Evolutionary conservation across 2,329 filamentous ascomycete species (phyloP).

Genomic region (Tolypocladium amazonense): DNA sequence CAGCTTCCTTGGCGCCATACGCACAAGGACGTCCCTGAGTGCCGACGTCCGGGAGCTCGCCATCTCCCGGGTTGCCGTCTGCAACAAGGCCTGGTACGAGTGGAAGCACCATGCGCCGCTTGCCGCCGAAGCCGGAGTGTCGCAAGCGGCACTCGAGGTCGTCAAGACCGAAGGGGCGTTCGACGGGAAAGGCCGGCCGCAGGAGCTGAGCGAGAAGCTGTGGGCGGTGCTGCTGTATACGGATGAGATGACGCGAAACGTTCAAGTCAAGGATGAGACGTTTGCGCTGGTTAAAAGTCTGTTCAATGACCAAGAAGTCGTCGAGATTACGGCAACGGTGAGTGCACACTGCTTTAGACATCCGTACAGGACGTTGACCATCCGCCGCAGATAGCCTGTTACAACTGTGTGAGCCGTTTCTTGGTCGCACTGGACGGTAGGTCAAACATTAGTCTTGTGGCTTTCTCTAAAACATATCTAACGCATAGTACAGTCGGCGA

Average conservation of each 20-base stretch:
- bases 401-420: constrained; percentile 80
- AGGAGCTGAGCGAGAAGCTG: constrained; percentile 45
- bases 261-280: constrained; percentile 57
- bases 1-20: constrained; percentile 53
- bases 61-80: constrained; percentile 69
- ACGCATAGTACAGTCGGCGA: constrained; percentile 37
- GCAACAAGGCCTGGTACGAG: constrained; percentile 78
- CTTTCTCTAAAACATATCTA: constrained; percentile 3
- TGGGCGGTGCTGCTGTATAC: constrained; percentile 62
- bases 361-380: neutral
- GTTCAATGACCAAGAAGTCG: constrained; percentile 62
- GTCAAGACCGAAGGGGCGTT: constrained; percentile 23
- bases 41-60: constrained; percentile 62
- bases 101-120: constrained; percentile 72
- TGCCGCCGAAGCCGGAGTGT: constrained; percentile 45
- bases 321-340: constrained; percentile 71
- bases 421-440: constrained; percentile 70
- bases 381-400: constrained; percentile 47
- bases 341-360: constrained; percentile 9
- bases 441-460: constrained; percentile 11
- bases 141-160: constrained; percentile 34
- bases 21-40: constrained; percentile 39
- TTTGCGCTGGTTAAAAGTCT: constrained; percentile 51
- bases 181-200: constrained; percentile 13
- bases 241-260: constrained; percentile 73